Conservation (phyloP, 2,329 filamentous ascomycete genomes). For the Botrytis medusae region DNA sequence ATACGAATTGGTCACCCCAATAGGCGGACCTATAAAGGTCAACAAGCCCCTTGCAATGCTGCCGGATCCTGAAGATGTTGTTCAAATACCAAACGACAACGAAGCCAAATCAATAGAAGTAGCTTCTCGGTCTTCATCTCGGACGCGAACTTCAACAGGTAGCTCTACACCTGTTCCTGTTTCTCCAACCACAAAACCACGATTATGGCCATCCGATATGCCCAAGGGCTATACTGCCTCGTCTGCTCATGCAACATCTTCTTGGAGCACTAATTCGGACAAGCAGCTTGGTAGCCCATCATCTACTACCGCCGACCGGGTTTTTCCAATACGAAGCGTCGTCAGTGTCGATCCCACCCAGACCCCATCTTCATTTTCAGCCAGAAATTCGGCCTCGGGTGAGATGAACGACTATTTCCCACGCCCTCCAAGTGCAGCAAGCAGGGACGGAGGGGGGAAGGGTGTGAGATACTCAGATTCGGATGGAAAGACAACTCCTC, state of each 20-base stretch:
- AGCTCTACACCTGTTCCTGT: not conserved
- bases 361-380: conserved; percentile 28
- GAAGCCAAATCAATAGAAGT: not conserved
- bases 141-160: not conserved
- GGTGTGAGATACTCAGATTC: not conserved
- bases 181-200: conserved; percentile 15
- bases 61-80: not conserved
- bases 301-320: conserved; percentile 28
- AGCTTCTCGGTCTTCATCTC: conserved; percentile 11
- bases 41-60: conserved; percentile 12
- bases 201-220: conserved; percentile 19
- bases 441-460: not conserved
- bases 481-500: conserved; percentile 13
- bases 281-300: conserved; percentile 29
- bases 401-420: conserved; percentile 32
- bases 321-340: conserved; percentile 38
- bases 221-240: conserved; percentile 4
- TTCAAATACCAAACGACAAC: not conserved
- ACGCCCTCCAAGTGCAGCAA: conserved; percentile 13
- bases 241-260: conserved; percentile 23
- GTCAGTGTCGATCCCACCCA: conserved; percentile 35
- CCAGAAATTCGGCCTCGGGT: conserved; percentile 20
- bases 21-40: conserved; percentile 11
- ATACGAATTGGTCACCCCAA: conserved; percentile 5
- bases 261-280: conserved; percentile 28